Evolutionary conservation across 1,139 yeast species (phyloP).

Genomic region (Maudiozyma humilis): DNA sequence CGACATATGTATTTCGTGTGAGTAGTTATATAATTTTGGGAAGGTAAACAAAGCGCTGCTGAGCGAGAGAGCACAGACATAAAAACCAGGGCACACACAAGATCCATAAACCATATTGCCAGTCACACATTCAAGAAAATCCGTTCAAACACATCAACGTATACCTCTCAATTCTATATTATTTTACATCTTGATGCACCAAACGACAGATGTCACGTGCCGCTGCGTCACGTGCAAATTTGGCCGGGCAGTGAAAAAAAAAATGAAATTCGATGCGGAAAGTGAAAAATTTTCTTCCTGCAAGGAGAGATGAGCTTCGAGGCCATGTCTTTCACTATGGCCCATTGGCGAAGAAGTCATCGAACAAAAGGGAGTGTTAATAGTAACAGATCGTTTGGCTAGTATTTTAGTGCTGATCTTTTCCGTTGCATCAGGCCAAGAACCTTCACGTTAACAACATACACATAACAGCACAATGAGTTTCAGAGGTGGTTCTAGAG

Average conservation of each 20-base stretch:
- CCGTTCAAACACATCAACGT: no score
- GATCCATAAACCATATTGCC: background rate
- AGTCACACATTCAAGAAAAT: no score
- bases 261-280: background rate
- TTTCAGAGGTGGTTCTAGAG: conserved; percentile 26
- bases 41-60: no score
- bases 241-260: no score
- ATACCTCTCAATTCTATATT: no score
- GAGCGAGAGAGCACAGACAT: no score
- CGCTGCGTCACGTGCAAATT: no score
- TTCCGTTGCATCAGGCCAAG: background rate
- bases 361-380: conserved; percentile 1
- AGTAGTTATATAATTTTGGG: no score
- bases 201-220: no score
- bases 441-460: background rate
- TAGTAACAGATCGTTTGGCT: no score
- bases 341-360: background rate
- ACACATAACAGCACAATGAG: conserved; percentile 13
- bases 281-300: conserved; percentile 9
- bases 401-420: background rate
- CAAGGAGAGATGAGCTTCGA: conserved; percentile 8
- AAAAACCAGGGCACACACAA: background rate
- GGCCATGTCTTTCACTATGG: background rate
- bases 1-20: no score
- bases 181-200: no score